phyloP scores from a whole-genome alignment of 148 eudicot species.

The Salicornia ramosissima region DNA sequence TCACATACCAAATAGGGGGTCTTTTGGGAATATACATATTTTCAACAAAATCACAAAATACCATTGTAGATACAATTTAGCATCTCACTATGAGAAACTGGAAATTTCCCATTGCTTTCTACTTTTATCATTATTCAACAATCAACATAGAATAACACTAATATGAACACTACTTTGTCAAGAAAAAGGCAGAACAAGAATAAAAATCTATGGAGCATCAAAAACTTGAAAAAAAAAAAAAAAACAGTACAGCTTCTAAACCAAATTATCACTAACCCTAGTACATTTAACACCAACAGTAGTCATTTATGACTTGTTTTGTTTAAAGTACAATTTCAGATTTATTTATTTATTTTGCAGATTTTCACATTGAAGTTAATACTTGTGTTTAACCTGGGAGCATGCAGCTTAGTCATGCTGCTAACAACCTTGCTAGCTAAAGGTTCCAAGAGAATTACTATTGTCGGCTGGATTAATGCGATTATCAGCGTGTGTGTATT shows the following conservation, averaged over 20 bases:
- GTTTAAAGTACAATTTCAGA: background rate
- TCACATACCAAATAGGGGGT: too few relatives aligned
- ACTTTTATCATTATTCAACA: too few relatives aligned
- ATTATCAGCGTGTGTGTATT: constrained; percentile 49
- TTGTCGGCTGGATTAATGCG: constrained; percentile 58
- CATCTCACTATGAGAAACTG: too few relatives aligned
- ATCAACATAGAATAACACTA: background rate
- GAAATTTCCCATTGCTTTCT: too few relatives aligned
- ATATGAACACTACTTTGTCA: background rate
- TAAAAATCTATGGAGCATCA: background rate
- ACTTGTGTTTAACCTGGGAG: constrained; percentile 41
- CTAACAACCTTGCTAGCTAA: constrained; percentile 36
- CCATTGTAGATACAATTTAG: too few relatives aligned
- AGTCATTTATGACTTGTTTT: background rate
- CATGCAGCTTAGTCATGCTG: constrained; percentile 30
- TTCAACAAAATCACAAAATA: too few relatives aligned
- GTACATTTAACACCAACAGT: background rate
- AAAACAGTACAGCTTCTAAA: background rate
- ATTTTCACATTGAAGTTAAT: constrained; percentile 33
- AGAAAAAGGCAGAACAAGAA: background rate
- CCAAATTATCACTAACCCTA: background rate
- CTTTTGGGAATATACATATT: too few relatives aligned
- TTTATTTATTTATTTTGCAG: constrained; percentile 40
- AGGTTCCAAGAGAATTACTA: constrained; percentile 35
- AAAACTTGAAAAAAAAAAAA: background rate